Percentiles rank a stretch among this genome's conserved stretches.
These are phyloP conservation scores for Tolypocladium inflatum DNA, from an alignment of 2,329 filamentous ascomycete genomes.

Conservation along the genomic window DNA sequence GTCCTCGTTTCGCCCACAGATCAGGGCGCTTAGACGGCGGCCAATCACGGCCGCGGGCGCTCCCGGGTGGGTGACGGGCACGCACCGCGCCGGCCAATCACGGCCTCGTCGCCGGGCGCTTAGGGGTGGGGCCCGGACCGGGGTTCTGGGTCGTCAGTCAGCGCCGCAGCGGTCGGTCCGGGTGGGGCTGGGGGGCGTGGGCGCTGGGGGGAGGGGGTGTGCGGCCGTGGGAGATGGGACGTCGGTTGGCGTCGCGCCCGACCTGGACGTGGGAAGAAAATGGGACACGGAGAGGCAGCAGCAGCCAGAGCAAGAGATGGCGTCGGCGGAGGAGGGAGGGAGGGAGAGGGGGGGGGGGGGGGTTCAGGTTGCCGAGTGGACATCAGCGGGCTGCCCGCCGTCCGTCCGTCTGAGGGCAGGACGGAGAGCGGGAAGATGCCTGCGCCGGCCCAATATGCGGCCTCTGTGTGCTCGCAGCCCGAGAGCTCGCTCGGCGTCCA, in stretches of 20 bases:
- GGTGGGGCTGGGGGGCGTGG: background rate
- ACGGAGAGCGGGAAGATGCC: background rate
- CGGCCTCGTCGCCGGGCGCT: conserved; percentile 20
- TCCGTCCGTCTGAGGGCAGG: background rate
- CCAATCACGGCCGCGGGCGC: conserved; percentile 21
- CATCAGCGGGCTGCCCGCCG: too few species aligned
- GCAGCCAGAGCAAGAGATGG: background rate
- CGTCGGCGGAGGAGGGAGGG: background rate
- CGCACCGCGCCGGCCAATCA: conserved; percentile 17
- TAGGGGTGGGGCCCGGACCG: conserved; percentile 14
- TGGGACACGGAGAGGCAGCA: background rate
- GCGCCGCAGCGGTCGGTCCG: background rate
- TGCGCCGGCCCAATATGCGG: conserved; percentile 1
- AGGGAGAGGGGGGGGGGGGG: background rate
- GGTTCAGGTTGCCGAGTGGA: too few species aligned
- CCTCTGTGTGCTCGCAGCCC: background rate
- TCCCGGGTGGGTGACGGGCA: conserved; percentile 21
- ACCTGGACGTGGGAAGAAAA: background rate
- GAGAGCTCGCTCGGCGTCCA: background rate
- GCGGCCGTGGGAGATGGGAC: background rate
- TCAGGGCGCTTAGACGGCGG: conserved; percentile 21
- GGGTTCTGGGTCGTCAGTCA: conserved; percentile 12
- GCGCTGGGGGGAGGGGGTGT: background rate
- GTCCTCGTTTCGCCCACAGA: conserved; percentile 9
- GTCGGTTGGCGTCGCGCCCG: background rate